These are phyloP conservation scores for Septoria petroselini DNA, from an alignment of 2,329 filamentous ascomycete species.

Conservation along the genomic window DNA sequence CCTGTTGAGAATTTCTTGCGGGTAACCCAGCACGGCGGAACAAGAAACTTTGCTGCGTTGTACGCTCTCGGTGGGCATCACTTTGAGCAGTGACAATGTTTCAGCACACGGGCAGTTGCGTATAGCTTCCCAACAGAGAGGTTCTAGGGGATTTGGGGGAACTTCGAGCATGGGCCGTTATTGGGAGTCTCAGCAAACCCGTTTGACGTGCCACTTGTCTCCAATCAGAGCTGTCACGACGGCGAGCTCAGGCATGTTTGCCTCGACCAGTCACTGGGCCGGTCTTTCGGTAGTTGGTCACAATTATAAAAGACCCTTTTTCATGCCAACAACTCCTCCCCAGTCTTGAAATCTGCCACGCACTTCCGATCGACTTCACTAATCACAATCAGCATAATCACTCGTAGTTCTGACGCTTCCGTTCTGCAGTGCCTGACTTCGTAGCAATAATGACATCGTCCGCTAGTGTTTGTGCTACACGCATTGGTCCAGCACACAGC, in stretches of 20 bases:
- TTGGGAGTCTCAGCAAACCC: slow-evolving; percentile 14
- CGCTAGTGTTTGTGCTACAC: too few species aligned
- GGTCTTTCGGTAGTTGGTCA: slow-evolving; percentile 12
- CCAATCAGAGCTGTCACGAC: slow-evolving; percentile 12
- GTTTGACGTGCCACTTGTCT: slow-evolving; percentile 18
- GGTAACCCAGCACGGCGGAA: slow-evolving; percentile 17
- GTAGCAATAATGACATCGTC: too few species aligned
- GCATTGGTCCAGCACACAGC: too few species aligned
- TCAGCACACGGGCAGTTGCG: slow-evolving; percentile 11
- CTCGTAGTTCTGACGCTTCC: not conserved
- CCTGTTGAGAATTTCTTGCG: slow-evolving; percentile 14
- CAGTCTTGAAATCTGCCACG: not conserved
- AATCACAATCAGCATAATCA: too few species aligned
- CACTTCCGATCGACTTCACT: too few species aligned
- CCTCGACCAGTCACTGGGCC: slow-evolving; percentile 9
- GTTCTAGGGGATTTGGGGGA: not conserved
- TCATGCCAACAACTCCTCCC: not conserved
- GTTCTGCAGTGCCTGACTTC: not conserved
- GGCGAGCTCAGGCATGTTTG: slow-evolving; percentile 14
- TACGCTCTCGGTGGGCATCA: slow-evolving; percentile 6
- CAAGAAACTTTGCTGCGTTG: slow-evolving; percentile 11
- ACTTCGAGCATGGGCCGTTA: not conserved
- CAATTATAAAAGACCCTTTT: slow-evolving; percentile 13
- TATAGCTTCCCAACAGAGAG: not conserved
- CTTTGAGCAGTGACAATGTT: slow-evolving; percentile 3